These are phyloP conservation scores for Piromyces finnis DNA, from an alignment of 192 early-diverging fungal genomes.

Conservation along the genomic window DNA sequence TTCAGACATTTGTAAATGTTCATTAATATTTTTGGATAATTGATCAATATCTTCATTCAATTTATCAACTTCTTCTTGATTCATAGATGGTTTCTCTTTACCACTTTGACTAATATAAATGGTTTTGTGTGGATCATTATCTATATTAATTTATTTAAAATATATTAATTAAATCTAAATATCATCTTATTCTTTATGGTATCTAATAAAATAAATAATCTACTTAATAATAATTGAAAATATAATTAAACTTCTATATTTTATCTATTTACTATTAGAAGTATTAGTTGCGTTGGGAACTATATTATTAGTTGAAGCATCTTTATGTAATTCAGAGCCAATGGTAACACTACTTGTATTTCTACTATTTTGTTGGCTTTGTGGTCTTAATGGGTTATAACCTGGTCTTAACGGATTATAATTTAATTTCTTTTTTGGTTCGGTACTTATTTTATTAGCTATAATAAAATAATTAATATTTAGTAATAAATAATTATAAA, in stretches of 20 bases:
- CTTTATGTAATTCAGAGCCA: background rate
- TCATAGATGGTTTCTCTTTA: background rate
- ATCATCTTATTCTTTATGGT: too few relatives aligned
- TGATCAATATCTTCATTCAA: background rate
- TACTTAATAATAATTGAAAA: too few relatives aligned
- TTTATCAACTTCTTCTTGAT: background rate
- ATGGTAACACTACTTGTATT: background rate
- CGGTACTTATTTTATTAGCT: background rate
- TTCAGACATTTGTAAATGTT: background rate
- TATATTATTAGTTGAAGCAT: background rate
- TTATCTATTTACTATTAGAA: too few relatives aligned
- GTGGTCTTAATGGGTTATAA: background rate
- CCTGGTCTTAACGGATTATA: background rate
- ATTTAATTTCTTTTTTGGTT: background rate
- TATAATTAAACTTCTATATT: too few relatives aligned
- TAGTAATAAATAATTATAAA: too few relatives aligned
- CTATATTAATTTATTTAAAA: too few relatives aligned
- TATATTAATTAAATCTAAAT: too few relatives aligned
- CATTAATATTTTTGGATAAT: background rate
- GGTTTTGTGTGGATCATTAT: background rate
- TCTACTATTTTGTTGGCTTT: background rate
- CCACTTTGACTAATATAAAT: background rate
- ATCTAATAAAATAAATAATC: too few relatives aligned
- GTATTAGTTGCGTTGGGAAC: background rate
- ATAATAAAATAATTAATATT: too few relatives aligned